These are phyloP conservation scores for Cryptococcus floricola DNA, from an alignment of 1,284 basidiomycete genomes.

Conservation along the genomic window DNA sequence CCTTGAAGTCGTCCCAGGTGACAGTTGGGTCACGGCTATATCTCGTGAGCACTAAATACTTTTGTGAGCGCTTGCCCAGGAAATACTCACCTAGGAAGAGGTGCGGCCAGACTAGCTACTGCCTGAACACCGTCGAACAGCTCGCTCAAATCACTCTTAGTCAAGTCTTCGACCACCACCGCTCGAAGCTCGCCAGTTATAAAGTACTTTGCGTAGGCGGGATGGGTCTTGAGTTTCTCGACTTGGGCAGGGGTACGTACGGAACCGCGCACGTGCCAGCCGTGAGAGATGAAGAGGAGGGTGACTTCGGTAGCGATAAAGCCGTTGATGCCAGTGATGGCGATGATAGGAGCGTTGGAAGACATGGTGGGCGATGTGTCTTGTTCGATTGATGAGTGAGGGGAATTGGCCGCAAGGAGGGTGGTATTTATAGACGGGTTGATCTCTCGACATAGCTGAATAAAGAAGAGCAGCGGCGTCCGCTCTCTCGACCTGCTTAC, in stretches of 20 bases:
- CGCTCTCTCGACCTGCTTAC: too few species aligned
- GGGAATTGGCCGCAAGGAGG: too few species aligned
- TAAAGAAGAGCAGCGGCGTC: too few species aligned
- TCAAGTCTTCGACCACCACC: background rate
- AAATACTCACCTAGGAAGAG: background rate
- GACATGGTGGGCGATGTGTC: too few species aligned
- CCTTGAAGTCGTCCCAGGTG: slow-evolving; percentile 21
- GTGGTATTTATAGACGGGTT: too few species aligned
- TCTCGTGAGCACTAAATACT: too few species aligned
- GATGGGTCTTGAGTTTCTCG: background rate
- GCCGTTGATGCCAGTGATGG: too few species aligned
- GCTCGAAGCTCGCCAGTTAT: background rate
- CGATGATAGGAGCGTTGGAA: too few species aligned
- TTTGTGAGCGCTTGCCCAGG: too few species aligned
- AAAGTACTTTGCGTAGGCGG: background rate
- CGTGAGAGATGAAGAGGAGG: background rate
- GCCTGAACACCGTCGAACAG: background rate
- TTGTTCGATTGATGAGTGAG: too few species aligned
- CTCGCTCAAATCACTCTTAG: slow-evolving; percentile 6
- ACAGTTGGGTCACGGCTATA: slow-evolving; percentile 18
- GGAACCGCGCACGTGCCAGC: background rate
- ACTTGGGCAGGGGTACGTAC: background rate
- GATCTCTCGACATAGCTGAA: too few species aligned
- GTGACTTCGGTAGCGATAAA: too few species aligned
- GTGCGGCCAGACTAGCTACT: background rate